Base-by-base conservation (phyloP, 768 basidiomycete species). In the Lentinula sp. region DNA sequence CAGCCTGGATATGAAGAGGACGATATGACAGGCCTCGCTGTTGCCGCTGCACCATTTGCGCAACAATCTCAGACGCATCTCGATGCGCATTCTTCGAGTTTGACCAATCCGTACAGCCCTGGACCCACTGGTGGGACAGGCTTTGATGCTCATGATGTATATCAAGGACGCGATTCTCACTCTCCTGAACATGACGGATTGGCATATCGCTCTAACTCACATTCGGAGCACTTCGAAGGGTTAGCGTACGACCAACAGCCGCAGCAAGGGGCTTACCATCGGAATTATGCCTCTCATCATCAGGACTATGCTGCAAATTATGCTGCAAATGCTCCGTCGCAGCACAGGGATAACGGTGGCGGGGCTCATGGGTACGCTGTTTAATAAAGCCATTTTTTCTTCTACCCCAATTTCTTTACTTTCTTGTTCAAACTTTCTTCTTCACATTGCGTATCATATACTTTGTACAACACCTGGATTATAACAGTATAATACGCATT, bases 1-100 rank as follows among this genome's bases (percentile, higher is more conserved):
- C 78, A 82, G 40, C 69, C 65, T 40, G 62, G 70, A 43, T 84
- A 88, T 64, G 88, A 88, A 62, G 87, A 90, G 59, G 83, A 85
- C 64, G 88, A 87, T 68, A 81, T 80, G 21, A 73, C 78, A 34
- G 82, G 87, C 68, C 80, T 92, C 13, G 71, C 87, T 16, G 65
- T 77, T 4, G 72, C 81, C 34, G 84, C 85, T 16, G 86, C 87
- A 35, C 83, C 88, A 5, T 80, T 86, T 56, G 78, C 78, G 34
- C 80, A 81, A 51, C 78, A 80, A 45, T 46, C 64, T 53, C 73
- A 59, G 34, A 40, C 18, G 21, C 48, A 46, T 21, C 42, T 59
- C 15, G 21, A 50, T 6, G 58, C 35, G 34, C 45, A 31, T n/a
- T 46, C n/a, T 46, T 45, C 40, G 23, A 28, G 21, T n/a, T 50